These are phyloP conservation scores for Clonostachys solani DNA, from an alignment of 2,329 filamentous ascomycete species.

Conservation along the genomic window DNA sequence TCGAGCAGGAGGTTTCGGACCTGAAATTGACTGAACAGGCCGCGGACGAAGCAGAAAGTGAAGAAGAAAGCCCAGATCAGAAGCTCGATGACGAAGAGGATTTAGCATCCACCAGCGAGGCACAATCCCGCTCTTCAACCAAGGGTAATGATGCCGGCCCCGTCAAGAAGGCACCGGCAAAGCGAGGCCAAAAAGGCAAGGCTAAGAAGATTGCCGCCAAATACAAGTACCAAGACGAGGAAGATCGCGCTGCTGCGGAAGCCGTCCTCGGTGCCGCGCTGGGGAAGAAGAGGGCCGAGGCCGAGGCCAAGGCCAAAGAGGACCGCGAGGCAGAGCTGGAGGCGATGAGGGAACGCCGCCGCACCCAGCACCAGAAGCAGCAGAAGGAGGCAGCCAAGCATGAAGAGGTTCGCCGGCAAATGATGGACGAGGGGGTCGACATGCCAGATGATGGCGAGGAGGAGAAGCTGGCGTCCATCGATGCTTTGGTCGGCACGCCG, in stretches of 20 bases:
- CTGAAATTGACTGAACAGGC: constrained; percentile 13
- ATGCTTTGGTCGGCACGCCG: constrained; percentile 73
- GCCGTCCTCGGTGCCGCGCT: constrained; percentile 76
- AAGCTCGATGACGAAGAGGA: constrained; percentile 20
- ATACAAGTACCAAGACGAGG: constrained; percentile 92
- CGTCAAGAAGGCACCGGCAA: constrained; percentile 37
- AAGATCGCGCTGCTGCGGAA: constrained; percentile 81
- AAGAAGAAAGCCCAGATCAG: constrained; percentile 16
- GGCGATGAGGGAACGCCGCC: constrained; percentile 69
- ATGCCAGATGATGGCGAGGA: constrained; percentile 56
- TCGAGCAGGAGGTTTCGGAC: constrained; percentile 13
- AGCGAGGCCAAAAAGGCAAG: constrained; percentile 76
- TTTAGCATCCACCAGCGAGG: constrained; percentile 4
- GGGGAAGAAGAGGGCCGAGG: constrained; percentile 63
- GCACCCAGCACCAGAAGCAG: constrained; percentile 74
- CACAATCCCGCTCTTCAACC: constrained; percentile 10
- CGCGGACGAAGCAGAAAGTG: constrained; percentile 12
- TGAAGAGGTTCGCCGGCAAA: constrained; percentile 62
- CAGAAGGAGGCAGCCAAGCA: constrained; percentile 73
- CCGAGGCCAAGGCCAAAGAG: constrained; percentile 63
- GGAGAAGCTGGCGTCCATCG: constrained; percentile 52
- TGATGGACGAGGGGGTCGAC: constrained; percentile 56
- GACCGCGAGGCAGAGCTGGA: constrained; percentile 65
- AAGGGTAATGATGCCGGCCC: constrained; percentile 5
- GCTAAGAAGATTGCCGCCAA: constrained; percentile 84